Conservation (phyloP, 2,329 filamentous ascomycete genomes). For the Westerdykella aurantiaca region DNA sequence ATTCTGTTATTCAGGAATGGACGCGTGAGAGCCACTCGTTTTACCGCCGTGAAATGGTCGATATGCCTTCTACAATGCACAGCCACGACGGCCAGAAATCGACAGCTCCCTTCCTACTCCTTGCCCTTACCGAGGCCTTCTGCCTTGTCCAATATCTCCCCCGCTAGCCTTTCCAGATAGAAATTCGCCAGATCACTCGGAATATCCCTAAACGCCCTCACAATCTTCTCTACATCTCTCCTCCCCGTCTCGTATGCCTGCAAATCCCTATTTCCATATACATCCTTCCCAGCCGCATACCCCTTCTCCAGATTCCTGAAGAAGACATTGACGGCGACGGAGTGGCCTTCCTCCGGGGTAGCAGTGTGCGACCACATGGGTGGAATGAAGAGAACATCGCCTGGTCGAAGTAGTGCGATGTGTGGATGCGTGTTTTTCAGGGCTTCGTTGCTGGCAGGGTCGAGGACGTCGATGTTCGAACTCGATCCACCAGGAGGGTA, state of each 20-base stretch:
- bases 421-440: constrained; percentile 51
- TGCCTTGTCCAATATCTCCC: constrained; percentile 53
- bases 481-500: constrained; percentile 75
- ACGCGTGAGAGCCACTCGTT: too few relatives aligned
- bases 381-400: constrained; percentile 75
- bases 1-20: too few relatives aligned
- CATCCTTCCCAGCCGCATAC: constrained; percentile 71
- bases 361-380: constrained; percentile 77
- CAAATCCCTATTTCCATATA: constrained; percentile 83
- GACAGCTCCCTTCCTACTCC: too few relatives aligned
- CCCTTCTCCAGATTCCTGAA: constrained; percentile 64
- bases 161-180: constrained; percentile 66
- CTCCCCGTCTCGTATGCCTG: constrained; percentile 78
- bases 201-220: constrained; percentile 57
- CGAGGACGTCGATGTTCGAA: constrained; percentile 69
- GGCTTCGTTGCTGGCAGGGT: constrained; percentile 13
- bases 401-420: constrained; percentile 60
- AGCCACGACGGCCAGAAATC: too few relatives aligned
- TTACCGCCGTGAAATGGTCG: too few relatives aligned
- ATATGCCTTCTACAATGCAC: too few relatives aligned
- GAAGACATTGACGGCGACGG: constrained; percentile 84
- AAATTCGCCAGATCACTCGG: constrained; percentile 65
- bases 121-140: constrained; percentile 7
- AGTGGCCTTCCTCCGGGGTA: constrained; percentile 50
- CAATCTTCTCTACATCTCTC: constrained; percentile 63